Conservation (phyloP, 176 grass and related monocot species). For the Carex pumila region DNA sequence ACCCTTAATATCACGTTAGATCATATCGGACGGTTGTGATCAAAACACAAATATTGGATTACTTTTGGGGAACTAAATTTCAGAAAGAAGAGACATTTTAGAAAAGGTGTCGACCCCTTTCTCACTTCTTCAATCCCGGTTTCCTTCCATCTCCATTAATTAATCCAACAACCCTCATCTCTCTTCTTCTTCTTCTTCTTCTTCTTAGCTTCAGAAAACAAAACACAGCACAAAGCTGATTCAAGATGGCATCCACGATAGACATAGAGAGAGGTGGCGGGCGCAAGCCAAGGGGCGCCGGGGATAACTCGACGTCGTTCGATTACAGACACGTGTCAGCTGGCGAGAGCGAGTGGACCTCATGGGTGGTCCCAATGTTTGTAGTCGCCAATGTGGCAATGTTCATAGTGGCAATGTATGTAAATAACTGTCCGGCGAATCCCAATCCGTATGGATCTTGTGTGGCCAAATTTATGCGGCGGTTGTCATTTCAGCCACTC, state of each 20-base stretch:
- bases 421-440: constrained; percentile 85
- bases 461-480: constrained; percentile 62
- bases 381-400: constrained; percentile 59
- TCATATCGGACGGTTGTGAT: fast-evolving
- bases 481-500: constrained; percentile 81
- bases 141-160: background rate
- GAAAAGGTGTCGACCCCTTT: background rate
- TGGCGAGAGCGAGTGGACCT: constrained; percentile 61
- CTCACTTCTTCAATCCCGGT: background rate
- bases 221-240: background rate
- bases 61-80: background rate
- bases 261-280: constrained; percentile 51
- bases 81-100: background rate
- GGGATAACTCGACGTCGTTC: background rate
- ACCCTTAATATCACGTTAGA: too few relatives aligned
- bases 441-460: constrained; percentile 29
- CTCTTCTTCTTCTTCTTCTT: background rate
- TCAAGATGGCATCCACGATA: constrained; percentile 24
- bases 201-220: background rate
- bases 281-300: constrained; percentile 17
- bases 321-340: constrained; percentile 26
- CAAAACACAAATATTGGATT: too few relatives aligned
- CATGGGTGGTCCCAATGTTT: constrained; percentile 65
- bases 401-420: constrained; percentile 77
- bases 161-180: constrained; percentile 13